These are phyloP conservation scores for Haberlea rhodopensis DNA, from an alignment of 257 asterid species.

Conservation along the genomic window DNA sequence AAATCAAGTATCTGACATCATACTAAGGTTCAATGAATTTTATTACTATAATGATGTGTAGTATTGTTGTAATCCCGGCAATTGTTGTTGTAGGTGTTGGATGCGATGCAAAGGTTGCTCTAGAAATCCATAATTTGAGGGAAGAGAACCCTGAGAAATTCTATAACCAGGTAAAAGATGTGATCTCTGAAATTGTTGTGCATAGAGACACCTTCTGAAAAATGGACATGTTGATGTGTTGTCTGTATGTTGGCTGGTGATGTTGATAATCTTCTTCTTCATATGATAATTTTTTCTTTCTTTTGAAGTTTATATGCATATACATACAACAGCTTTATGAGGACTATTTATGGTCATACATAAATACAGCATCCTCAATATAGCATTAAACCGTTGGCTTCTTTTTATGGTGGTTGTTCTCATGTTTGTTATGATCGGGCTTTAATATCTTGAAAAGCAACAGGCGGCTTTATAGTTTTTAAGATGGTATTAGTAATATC, in stretches of 20 bases:
- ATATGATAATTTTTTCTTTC: neutral
- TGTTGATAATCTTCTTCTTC: constrained; percentile 2
- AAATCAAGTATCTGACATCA: neutral
- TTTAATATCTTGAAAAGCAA: constrained; percentile 1
- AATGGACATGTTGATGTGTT: constrained; percentile 7
- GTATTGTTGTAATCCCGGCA: constrained; percentile 16
- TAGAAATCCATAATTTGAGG: constrained; percentile 92
- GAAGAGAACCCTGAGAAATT: constrained; percentile 99
- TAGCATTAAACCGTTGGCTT: neutral
- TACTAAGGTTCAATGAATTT: neutral
- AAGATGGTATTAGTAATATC: constrained; percentile 7
- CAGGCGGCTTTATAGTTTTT: constrained; percentile 6
- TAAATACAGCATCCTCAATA: neutral
- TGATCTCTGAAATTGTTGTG: constrained; percentile 7
- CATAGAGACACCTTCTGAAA: neutral
- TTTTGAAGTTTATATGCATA: constrained; percentile 9
- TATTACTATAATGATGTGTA: neutral
- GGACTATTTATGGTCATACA: neutral
- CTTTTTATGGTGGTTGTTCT: constrained; percentile 3
- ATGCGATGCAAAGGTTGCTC: constrained; percentile 99
- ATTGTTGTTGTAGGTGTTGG: constrained; percentile 76
- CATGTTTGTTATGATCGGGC: neutral
- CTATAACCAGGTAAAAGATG: constrained; percentile 76
- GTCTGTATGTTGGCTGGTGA: neutral
- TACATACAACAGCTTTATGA: neutral